Conservation (phyloP, 2,329 filamentous ascomycete genomes). For the Diplodia intermedia region DNA sequence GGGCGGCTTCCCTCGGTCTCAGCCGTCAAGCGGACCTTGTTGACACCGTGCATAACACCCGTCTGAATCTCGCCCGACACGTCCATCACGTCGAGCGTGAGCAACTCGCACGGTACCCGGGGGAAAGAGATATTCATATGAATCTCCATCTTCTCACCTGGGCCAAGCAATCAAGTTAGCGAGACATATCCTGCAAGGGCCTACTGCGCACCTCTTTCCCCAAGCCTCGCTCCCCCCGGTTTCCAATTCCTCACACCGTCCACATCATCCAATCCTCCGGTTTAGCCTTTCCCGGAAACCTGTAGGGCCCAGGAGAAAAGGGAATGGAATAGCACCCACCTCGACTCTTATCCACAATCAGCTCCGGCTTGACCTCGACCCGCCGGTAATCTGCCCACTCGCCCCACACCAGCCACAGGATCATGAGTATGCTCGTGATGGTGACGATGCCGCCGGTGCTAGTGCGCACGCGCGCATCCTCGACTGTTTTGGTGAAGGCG, state of each 20-base stretch:
- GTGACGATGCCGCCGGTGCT: slow-evolving; percentile 96
- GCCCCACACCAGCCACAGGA: slow-evolving; percentile 87
- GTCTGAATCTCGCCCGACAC: slow-evolving; percentile 96
- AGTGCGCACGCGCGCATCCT: slow-evolving; percentile 94
- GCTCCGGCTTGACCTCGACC: slow-evolving; percentile 85
- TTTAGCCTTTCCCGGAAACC: too few species aligned
- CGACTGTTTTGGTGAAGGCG: slow-evolving; percentile 98
- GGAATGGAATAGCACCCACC: slow-evolving; percentile 60
- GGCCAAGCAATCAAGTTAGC: slow-evolving; percentile 23
- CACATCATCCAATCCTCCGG: background rate
- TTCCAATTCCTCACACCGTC: too few species aligned
- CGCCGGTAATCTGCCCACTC: slow-evolving; percentile 95
- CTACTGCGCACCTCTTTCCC: background rate
- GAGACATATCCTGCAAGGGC: background rate
- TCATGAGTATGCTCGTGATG: slow-evolving; percentile 84
- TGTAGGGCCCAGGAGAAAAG: background rate
- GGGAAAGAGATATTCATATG: slow-evolving; percentile 98
- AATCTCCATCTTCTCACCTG: slow-evolving; percentile 98
- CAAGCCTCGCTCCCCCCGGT: background rate
- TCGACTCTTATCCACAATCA: slow-evolving; percentile 96
- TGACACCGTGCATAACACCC: slow-evolving; percentile 89
- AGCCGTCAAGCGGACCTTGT: slow-evolving; percentile 82
- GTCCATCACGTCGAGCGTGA: slow-evolving; percentile 99
- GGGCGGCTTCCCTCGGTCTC: slow-evolving; percentile 72
- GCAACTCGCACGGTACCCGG: slow-evolving; percentile 88